Evolutionary conservation across 768 basidiomycete species (phyloP).

Genomic region (Leccinum subtestaceum): DNA sequence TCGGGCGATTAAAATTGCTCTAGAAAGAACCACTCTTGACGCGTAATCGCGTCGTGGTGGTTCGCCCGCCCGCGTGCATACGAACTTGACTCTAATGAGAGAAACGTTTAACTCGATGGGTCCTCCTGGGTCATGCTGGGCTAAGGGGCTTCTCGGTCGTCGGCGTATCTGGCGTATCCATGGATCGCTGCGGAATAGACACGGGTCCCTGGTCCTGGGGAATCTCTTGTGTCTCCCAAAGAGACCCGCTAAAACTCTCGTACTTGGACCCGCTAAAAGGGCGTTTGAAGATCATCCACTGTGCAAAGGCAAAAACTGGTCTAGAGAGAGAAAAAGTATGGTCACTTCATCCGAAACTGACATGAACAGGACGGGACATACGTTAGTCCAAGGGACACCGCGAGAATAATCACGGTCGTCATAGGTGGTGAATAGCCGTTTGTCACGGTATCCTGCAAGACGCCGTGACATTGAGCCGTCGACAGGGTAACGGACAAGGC

Average conservation of each 20-base stretch:
- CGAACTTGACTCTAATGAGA: slow-evolving; percentile 7
- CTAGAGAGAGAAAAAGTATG: slow-evolving; percentile 28
- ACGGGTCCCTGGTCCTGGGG: slow-evolving; percentile 21
- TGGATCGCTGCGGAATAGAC: slow-evolving; percentile 6
- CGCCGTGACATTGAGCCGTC: background rate
- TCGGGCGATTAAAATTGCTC: slow-evolving; percentile 20
- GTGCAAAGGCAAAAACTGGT: slow-evolving; percentile 50
- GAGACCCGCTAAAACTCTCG: slow-evolving; percentile 24
- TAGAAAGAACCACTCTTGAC: slow-evolving; percentile 10
- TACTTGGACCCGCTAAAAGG: slow-evolving; percentile 41
- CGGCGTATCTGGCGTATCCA: slow-evolving; percentile 16
- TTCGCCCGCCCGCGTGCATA: background rate
- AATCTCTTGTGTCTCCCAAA: slow-evolving; percentile 25
- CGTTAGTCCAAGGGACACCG: slow-evolving; percentile 53
- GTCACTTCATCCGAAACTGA: background rate
- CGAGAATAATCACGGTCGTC: slow-evolving; percentile 49
- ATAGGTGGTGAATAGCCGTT: slow-evolving; percentile 51
- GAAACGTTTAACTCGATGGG: slow-evolving; percentile 3
- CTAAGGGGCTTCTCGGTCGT: slow-evolving; percentile 18
- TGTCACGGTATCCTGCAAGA: slow-evolving; percentile 43
- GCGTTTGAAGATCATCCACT: slow-evolving; percentile 50
- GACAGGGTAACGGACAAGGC: background rate
- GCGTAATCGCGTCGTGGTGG: slow-evolving; percentile 11
- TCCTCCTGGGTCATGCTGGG: background rate
- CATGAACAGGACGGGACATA: slow-evolving; percentile 33